Conservation (phyloP, 1,139 yeast genomes). For the Kodamaea suecica region DNA sequence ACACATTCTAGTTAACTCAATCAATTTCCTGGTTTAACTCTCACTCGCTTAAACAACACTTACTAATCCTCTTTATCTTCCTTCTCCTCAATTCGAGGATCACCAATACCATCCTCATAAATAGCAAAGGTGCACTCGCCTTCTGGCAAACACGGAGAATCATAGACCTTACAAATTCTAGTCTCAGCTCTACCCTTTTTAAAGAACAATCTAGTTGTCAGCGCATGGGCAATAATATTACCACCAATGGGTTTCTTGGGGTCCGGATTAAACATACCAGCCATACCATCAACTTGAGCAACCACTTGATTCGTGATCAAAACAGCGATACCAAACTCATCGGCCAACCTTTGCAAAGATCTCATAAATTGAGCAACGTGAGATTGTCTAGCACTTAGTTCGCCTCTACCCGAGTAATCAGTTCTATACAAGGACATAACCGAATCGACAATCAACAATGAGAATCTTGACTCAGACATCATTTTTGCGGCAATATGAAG, state of each 20-base stretch:
- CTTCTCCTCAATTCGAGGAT: constrained; percentile 76
- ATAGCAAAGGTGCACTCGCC: constrained; percentile 94
- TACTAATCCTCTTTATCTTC: constrained; percentile 23
- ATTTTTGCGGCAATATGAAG: constrained; percentile 88
- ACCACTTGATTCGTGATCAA: constrained; percentile 98
- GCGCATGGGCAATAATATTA: constrained; percentile 93
- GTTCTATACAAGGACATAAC: constrained; percentile 96
- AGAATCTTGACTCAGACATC: constrained; percentile 92
- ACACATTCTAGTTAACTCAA: too few species aligned
- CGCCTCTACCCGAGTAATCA: constrained; percentile 95
- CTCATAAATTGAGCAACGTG: constrained; percentile 94
- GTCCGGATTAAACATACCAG: constrained; percentile 83
- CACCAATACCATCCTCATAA: constrained; percentile 96
- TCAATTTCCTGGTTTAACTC: too few species aligned
- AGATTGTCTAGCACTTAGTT: constrained; percentile 89
- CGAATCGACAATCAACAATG: constrained; percentile 84
- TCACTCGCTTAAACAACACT: too few species aligned
- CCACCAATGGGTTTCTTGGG: constrained; percentile 99
- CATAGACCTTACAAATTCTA: constrained; percentile 90
- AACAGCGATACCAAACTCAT: constrained; percentile 97
- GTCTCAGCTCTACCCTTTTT: constrained; percentile 90
- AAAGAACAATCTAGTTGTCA: constrained; percentile 87
- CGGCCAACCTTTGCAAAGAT: constrained; percentile 87
- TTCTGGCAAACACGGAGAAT: constrained; percentile 94
- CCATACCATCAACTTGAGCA: constrained; percentile 94